Percentiles rank a stretch among this genome's conserved stretches.
Conservation (phyloP, 2,329 filamentous ascomycete genomes). For the Penicillium sp. region DNA sequence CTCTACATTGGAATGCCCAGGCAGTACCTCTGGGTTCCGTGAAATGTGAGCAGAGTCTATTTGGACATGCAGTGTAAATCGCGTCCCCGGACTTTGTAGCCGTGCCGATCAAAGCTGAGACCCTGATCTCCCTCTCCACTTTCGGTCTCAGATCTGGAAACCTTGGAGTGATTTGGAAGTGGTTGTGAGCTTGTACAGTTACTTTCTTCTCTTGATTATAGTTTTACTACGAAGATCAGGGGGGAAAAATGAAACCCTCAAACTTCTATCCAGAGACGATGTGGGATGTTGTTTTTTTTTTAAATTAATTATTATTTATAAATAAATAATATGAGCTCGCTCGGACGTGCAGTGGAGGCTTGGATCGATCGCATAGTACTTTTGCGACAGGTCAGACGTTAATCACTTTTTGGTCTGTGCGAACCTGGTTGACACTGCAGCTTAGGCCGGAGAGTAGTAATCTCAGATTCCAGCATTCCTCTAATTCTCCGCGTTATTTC, state of each 20-base stretch:
- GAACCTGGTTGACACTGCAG: conserved; percentile 24
- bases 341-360: conserved; percentile 12
- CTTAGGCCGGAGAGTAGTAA: conserved; percentile 7
- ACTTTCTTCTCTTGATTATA: neutral
- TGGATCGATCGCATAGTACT: conserved; percentile 14
- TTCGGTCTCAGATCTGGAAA: conserved; percentile 2
- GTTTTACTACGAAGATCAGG: neutral
- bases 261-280: neutral
- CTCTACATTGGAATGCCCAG: conserved; percentile 21
- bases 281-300: neutral
- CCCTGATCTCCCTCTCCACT: conserved; percentile 6
- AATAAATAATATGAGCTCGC: conserved; percentile 11
- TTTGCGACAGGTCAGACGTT: conserved; percentile 16
- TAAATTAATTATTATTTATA: neutral
- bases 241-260: too few relatives aligned
- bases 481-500: conserved; percentile 6
- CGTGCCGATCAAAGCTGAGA: conserved; percentile 7
- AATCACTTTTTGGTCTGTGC: conserved; percentile 23
- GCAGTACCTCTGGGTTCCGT: conserved; percentile 25
- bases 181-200: neutral
- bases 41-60: conserved; percentile 31
- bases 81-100: conserved; percentile 11
- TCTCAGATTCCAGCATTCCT: conserved; percentile 11
- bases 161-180: neutral
- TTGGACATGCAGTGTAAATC: conserved; percentile 22